Evolutionary conservation across 2,329 filamentous ascomycete genomes (phyloP).

Genomic region (Lizonia empirigonia): DNA sequence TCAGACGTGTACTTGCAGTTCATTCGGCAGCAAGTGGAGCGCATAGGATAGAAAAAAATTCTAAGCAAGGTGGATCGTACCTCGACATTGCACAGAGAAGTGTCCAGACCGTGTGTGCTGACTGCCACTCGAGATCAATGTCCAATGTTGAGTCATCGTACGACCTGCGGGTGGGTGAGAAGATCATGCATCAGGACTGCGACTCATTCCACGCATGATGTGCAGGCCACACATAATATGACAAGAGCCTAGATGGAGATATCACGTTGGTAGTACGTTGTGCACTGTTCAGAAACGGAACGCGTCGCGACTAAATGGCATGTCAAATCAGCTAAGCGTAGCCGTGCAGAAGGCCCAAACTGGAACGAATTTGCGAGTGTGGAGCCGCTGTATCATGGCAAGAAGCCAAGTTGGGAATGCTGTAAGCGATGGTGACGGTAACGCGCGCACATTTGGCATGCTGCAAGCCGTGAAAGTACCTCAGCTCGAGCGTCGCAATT

Average conservation of each 20-base stretch:
- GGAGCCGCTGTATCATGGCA: neutral
- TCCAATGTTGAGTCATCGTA: neutral
- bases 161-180: neutral
- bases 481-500: neutral
- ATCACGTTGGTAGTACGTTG: neutral
- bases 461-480: neutral
- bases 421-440: neutral
- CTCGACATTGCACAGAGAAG: neutral
- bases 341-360: neutral
- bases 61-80: neutral
- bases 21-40: too few relatives aligned
- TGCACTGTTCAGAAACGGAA: conserved; percentile 7
- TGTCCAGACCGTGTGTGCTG: neutral
- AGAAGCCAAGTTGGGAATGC: neutral
- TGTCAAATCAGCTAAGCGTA: neutral
- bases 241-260: neutral
- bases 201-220: neutral
- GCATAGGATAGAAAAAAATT: too few relatives aligned
- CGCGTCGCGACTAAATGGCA: conserved; percentile 1
- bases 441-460: neutral
- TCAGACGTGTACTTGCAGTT: too few relatives aligned
- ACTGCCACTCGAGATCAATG: neutral
- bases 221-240: neutral
- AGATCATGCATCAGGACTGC: neutral
- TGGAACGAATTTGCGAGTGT: neutral